A percentile compares a stretch with the other conserved stretches of the same genome.
phyloP scores from a whole-genome alignment of 2,329 filamentous ascomycete genomes.

The Alternaria gansuensis region DNA sequence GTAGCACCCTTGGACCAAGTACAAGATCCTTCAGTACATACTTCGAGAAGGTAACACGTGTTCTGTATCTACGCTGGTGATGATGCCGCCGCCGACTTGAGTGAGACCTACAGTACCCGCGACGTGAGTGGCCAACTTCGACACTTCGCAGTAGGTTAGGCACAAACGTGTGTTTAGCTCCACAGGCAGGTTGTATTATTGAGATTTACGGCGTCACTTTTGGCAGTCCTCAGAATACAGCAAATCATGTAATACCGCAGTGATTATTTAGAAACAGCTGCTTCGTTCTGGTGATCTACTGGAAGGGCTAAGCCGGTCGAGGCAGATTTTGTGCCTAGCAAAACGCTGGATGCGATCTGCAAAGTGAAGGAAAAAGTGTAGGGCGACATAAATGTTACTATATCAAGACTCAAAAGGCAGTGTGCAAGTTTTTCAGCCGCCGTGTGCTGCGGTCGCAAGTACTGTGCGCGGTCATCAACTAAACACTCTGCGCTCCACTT shows the following conservation, averaged over 20 bases:
- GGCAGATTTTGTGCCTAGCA: slow-evolving; percentile 2
- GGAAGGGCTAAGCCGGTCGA: background rate
- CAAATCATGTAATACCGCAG: background rate
- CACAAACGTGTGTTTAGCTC: background rate
- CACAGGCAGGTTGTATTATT: too few relatives aligned
- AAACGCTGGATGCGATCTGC: background rate
- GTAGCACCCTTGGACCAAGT: slow-evolving; percentile 3
- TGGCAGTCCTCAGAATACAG: background rate
- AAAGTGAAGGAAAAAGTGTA: background rate
- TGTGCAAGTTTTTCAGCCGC: slow-evolving; percentile 7
- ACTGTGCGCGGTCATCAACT: slow-evolving; percentile 4
- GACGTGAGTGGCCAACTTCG: slow-evolving; percentile 8
- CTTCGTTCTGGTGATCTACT: background rate
- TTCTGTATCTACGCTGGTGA: background rate
- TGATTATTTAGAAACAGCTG: background rate
- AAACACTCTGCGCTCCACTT: background rate
- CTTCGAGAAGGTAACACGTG: background rate
- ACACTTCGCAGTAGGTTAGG: background rate
- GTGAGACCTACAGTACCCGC: background rate
- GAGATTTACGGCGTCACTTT: background rate
- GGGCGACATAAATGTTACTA: background rate
- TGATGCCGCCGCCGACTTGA: background rate
- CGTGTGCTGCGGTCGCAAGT: slow-evolving; percentile 9
- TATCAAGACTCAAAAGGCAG: slow-evolving; percentile 11
- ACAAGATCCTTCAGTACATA: background rate